phyloP scores from a whole-genome alignment of 2,329 filamentous ascomycete genomes.

The Alternaria consortialis region DNA sequence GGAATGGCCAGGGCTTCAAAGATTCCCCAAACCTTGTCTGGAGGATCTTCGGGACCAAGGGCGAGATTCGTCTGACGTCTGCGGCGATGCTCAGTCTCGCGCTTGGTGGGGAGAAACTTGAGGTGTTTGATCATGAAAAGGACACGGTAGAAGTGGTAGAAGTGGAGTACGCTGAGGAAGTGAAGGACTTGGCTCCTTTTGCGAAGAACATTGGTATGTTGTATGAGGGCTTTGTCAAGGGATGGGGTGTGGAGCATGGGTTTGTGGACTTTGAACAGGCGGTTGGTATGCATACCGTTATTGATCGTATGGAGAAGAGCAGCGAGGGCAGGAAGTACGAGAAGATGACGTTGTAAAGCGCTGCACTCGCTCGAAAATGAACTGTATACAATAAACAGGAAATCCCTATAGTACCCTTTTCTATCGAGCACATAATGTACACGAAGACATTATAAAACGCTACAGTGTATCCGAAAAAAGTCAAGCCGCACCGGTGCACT shows the following conservation, averaged over 20 bases:
- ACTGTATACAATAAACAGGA: not conserved
- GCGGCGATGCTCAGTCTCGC: constrained; percentile 36
- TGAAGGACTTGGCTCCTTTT: constrained; percentile 50
- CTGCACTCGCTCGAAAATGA: not conserved
- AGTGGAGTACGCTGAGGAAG: constrained; percentile 58
- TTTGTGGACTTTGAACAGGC: not conserved
- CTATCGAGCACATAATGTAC: constrained; percentile 7
- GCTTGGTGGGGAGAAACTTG: constrained; percentile 53
- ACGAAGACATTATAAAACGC: constrained; percentile 16
- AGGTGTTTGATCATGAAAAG: constrained; percentile 61
- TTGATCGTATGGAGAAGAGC: not conserved
- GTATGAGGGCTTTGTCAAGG: constrained; percentile 64
- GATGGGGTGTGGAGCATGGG: constrained; percentile 20
- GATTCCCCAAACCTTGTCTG: not conserved
- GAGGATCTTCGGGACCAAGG: not conserved
- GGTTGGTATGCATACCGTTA: not conserved
- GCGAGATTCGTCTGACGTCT: not conserved
- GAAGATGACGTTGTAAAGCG: not conserved
- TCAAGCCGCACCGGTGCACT: not conserved
- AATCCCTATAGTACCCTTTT: not conserved
- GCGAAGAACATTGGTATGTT: constrained; percentile 61
- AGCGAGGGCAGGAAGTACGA: not conserved
- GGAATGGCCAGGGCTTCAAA: not conserved
- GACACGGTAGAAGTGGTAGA: constrained; percentile 56
- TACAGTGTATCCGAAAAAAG: constrained; percentile 4